These are phyloP conservation scores for Amesomyces nigricolor DNA, from an alignment of 2,329 filamentous ascomycete species.

Conservation along the genomic window DNA sequence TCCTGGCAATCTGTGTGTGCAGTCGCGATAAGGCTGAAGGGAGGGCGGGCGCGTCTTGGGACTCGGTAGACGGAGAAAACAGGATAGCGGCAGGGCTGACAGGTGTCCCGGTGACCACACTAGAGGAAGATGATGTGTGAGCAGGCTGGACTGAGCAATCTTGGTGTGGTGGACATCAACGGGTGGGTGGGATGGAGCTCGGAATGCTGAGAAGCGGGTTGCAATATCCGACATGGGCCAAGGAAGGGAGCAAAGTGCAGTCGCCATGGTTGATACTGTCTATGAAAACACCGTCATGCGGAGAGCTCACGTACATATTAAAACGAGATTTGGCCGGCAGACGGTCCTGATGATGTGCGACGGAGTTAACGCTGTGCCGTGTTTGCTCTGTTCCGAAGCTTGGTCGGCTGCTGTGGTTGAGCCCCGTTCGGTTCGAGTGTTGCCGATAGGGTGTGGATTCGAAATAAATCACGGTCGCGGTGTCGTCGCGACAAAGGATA, in stretches of 20 bases:
- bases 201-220: neutral
- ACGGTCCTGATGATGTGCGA: neutral
- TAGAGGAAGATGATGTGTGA: constrained; percentile 4
- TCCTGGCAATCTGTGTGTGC: neutral
- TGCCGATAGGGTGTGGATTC: neutral
- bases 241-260: constrained; percentile 3
- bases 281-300: constrained; percentile 11
- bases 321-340: constrained; percentile 3
- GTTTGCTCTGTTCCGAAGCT: neutral
- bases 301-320: constrained; percentile 4
- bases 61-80: neutral
- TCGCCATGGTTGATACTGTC: neutral
- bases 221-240: neutral
- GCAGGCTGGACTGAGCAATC: neutral
- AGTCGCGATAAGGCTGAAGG: neutral
- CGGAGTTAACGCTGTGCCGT: neutral
- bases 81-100: constrained; percentile 5
- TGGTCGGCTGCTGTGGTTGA: neutral
- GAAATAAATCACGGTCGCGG: neutral
- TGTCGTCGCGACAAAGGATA: neutral
- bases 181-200: neutral
- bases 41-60: neutral
- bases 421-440: neutral
- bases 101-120: constrained; percentile 14
- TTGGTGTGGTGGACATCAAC: neutral